Conservation (phyloP, 2,329 filamentous ascomycete species). For the Apiospora aurea region DNA sequence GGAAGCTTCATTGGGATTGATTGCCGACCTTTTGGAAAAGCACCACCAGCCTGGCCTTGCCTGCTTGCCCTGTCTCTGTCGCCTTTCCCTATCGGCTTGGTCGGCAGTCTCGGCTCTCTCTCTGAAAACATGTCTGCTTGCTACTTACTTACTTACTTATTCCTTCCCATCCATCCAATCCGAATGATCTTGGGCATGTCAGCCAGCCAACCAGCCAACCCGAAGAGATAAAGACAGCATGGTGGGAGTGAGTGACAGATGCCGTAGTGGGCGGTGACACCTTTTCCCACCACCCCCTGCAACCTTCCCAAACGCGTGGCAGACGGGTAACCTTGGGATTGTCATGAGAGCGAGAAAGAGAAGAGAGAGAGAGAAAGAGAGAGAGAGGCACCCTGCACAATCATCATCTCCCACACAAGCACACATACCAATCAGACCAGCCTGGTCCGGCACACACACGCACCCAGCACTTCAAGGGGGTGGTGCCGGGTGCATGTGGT, state of each 20-base stretch:
- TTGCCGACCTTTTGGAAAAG: not conserved
- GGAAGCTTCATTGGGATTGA: not conserved
- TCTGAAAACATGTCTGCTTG: not conserved
- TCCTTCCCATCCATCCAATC: not conserved
- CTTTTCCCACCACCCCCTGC: not conserved
- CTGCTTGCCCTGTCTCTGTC: not conserved
- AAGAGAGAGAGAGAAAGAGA: not conserved
- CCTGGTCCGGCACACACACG: not conserved
- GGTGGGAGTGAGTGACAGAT: not conserved
- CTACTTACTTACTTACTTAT: not conserved
- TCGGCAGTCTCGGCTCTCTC: not conserved
- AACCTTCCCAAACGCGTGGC: slow-evolving; percentile 13
- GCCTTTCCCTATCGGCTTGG: not conserved
- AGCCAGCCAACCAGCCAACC: not conserved
- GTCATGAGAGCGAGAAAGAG: not conserved
- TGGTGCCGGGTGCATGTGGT: not conserved
- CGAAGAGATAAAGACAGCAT: not conserved
- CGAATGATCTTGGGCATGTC: not conserved
- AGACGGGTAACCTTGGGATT: not conserved
- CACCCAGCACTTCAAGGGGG: not conserved
- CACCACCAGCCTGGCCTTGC: not conserved
- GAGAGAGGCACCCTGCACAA: not conserved
- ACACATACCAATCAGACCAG: not conserved
- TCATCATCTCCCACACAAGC: not conserved
- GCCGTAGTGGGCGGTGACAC: not conserved